Evolutionary conservation across 2,329 filamentous ascomycete genomes (phyloP).

Genomic region (Parafenestella ontariensis): DNA sequence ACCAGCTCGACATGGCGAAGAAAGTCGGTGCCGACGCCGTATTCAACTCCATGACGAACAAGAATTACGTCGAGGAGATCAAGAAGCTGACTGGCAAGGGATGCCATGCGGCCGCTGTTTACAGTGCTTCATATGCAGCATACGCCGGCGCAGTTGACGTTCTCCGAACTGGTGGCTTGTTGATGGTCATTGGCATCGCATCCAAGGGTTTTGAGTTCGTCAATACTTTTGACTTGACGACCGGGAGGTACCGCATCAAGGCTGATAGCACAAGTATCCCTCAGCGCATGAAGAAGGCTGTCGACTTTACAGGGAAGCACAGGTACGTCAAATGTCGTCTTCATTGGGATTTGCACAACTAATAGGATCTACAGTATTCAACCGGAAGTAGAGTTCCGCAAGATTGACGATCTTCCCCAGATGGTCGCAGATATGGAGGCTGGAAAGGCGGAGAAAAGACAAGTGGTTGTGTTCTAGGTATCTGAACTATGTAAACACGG

Average conservation of each 20-base stretch:
- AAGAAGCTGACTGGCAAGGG: constrained; percentile 54
- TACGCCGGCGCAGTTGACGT: constrained; percentile 48
- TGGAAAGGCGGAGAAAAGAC: constrained; percentile 47
- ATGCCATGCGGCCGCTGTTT: constrained; percentile 52
- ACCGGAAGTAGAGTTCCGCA: constrained; percentile 50
- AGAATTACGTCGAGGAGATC: constrained; percentile 49
- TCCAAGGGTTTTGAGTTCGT: constrained; percentile 46
- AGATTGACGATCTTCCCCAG: constrained; percentile 48
- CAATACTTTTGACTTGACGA: constrained; percentile 50
- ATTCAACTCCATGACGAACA: constrained; percentile 53
- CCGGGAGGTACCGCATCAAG: constrained; percentile 52
- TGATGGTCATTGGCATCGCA: constrained; percentile 55
- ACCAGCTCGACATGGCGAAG: constrained; percentile 50
- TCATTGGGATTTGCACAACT: constrained; percentile 1
- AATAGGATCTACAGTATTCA: constrained; percentile 37
- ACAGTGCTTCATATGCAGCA: constrained; percentile 49
- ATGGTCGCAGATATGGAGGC: constrained; percentile 52
- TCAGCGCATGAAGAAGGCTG: constrained; percentile 53
- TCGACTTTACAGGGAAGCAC: constrained; percentile 54
- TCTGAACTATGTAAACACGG: neutral
- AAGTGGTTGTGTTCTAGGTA: constrained; percentile 47
- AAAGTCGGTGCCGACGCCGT: constrained; percentile 52
- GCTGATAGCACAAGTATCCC: constrained; percentile 54
- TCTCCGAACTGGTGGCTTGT: constrained; percentile 48
- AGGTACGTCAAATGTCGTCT: constrained; percentile 5